A percentile compares a stretch with the other conserved stretches of the same genome.
Evolutionary conservation across 2,329 filamentous ascomycete genomes (phyloP).

Genomic region (Pseudocercospora fuligena): DNA sequence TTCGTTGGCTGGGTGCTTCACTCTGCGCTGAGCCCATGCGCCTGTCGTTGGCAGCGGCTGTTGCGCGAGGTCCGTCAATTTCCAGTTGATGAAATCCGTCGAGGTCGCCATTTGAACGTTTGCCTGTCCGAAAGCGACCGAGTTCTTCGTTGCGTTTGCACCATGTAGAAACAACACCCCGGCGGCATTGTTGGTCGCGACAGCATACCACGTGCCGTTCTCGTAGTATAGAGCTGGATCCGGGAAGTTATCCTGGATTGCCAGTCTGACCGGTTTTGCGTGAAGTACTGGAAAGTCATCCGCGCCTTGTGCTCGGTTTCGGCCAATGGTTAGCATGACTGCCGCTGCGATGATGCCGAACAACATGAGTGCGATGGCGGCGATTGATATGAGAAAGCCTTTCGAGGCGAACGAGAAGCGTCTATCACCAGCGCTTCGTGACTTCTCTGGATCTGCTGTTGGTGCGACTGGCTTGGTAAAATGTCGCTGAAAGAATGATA

Average conservation of each 20-base stretch:
- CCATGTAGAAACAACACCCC: slow-evolving; percentile 33
- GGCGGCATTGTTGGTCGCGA: slow-evolving; percentile 44
- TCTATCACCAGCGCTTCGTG: slow-evolving; percentile 12
- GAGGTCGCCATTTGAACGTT: slow-evolving; percentile 48
- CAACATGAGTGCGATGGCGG: slow-evolving; percentile 28
- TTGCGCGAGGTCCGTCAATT: slow-evolving; percentile 28
- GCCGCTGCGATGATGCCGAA: slow-evolving; percentile 33
- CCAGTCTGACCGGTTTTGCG: slow-evolving; percentile 29
- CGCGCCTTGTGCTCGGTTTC: not conserved
- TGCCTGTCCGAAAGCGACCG: slow-evolving; percentile 30
- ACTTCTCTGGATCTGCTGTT: slow-evolving; percentile 25
- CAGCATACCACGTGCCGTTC: slow-evolving; percentile 45
- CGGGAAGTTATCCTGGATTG: slow-evolving; percentile 43
- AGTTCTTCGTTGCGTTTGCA: slow-evolving; percentile 19
- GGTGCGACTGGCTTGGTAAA: slow-evolving; percentile 29
- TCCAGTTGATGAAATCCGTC: slow-evolving; percentile 43
- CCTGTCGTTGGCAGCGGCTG: slow-evolving; percentile 28
- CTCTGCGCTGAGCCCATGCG: slow-evolving; percentile 14
- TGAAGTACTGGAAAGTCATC: not conserved
- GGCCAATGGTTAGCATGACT: slow-evolving; percentile 26
- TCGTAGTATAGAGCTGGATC: slow-evolving; percentile 43
- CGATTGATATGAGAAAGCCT: slow-evolving; percentile 27
- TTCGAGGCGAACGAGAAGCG: slow-evolving; percentile 37
- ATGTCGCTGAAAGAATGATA: slow-evolving; percentile 34
- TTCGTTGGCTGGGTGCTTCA: not conserved